A percentile compares a stretch with the other conserved stretches of the same genome.
These are phyloP conservation scores for Penicillium turbatum DNA, from an alignment of 495 filamentous ascomycete genomes.

Conservation along the genomic window DNA sequence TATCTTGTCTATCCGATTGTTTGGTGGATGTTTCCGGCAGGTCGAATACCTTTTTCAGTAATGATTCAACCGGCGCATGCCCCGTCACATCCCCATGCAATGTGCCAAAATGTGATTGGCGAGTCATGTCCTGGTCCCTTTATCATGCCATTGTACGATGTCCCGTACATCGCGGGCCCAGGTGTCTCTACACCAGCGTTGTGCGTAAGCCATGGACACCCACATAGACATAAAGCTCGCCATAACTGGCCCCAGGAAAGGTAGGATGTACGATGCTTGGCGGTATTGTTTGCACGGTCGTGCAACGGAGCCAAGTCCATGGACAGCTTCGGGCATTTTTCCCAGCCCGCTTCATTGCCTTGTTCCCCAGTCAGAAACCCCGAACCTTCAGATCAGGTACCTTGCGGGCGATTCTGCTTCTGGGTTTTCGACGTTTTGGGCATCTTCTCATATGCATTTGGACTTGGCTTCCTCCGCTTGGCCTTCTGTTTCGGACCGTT, in stretches of 20 bases:
- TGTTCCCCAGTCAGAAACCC: not conserved
- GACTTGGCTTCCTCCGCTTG: slow-evolving; percentile 58
- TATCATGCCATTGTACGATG: not conserved
- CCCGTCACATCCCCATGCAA: no score
- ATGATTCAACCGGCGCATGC: not conserved
- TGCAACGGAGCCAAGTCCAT: not conserved
- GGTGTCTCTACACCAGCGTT: not conserved
- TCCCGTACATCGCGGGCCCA: not conserved
- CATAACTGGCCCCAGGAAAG: not conserved
- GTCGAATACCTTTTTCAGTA: not conserved
- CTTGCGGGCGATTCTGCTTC: slow-evolving; percentile 2
- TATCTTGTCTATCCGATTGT: not conserved
- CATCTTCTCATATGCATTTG: slow-evolving; percentile 95
- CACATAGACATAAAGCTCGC: not conserved
- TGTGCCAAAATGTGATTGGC: not conserved
- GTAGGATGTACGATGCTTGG: not conserved
- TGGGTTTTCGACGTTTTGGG: slow-evolving; percentile 50
- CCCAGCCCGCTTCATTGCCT: not conserved
- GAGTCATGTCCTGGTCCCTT: not conserved
- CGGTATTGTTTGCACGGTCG: not conserved
- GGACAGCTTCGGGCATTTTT: not conserved
- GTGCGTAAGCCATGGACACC: not conserved
- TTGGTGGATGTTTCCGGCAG: not conserved
- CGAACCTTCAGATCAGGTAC: not conserved
- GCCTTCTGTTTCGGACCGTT: slow-evolving; percentile 33